phyloP scores from a whole-genome alignment of 768 basidiomycete species.

The Ramaria rubella region DNA sequence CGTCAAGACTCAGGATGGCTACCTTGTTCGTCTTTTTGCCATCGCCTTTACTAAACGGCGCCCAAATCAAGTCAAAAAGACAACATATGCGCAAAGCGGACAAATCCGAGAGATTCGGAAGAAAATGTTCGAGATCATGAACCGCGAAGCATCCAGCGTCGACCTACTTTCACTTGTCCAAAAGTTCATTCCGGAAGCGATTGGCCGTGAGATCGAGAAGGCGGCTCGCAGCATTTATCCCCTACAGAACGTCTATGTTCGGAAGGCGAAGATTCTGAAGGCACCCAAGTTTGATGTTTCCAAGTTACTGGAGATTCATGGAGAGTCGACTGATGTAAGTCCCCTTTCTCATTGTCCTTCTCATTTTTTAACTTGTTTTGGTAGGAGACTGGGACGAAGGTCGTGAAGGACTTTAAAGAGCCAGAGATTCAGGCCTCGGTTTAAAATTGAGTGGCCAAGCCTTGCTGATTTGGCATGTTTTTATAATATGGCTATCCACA shows the following conservation, averaged over 20 bases:
- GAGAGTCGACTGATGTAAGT: constrained; percentile 89
- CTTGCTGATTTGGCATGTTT: constrained; percentile 10
- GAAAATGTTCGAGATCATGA: constrained; percentile 99
- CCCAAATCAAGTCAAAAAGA: constrained; percentile 95
- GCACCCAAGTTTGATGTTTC: constrained; percentile 93
- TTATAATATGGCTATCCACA: constrained; percentile 8
- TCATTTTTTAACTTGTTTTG: background rate
- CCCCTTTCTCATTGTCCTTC: background rate
- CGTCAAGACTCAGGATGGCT: constrained; percentile 98
- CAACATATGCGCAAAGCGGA: constrained; percentile 92
- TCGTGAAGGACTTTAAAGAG: constrained; percentile 96
- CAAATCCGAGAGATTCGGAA: constrained; percentile 97
- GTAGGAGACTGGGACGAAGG: constrained; percentile 91
- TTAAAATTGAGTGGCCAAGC: constrained; percentile 39
- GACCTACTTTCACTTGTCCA: constrained; percentile 97
- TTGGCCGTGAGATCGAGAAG: constrained; percentile 99
- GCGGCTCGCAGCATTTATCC: constrained; percentile 94
- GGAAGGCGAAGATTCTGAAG: constrained; percentile 99
- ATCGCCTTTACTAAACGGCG: constrained; percentile 99
- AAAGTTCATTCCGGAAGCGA: constrained; percentile 98
- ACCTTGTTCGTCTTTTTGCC: constrained; percentile 97
- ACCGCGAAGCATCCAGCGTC: constrained; percentile 87
- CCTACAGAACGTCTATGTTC: constrained; percentile 96
- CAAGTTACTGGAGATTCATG: constrained; percentile 95
- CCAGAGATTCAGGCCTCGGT: constrained; percentile 91